Base-by-base conservation (phyloP, 2,329 filamentous ascomycete species). In the Colletotrichum tropicale region DNA sequence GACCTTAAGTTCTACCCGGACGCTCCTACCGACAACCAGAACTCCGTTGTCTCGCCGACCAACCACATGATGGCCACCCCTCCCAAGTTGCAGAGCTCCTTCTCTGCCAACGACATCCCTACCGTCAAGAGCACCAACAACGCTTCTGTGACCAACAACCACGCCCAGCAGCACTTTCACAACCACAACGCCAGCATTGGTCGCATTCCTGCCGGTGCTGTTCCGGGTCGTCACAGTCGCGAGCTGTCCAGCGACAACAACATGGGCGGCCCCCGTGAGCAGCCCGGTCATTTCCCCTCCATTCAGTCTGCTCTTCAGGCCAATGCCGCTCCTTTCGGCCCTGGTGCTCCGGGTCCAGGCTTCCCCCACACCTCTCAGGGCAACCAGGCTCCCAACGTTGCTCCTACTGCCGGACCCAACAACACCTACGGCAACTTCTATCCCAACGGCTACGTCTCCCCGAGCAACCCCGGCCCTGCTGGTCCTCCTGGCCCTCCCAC, bases 21-120 rank as follows among this genome's bases (percentile, higher is more conserved):
- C 60, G 85, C 81, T 77, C 79, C 84, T 5, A 79, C 83, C 21
- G 88, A 89, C 64, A 78, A 81, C 13, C 77, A 84, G 30, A 81
- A 81, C 55, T 79, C 80, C 52, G 81, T 86, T 65, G 86, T 89
- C 77, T 84, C 89, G 32, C 84, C 90, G 18, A 83, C 85, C 30
- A 90, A 82, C 73, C 88, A 90, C 75, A 84, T 85, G 75, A 90
- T 94, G 83, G 88, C 91, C 30, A 91, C 91, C 69, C 91, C 94
- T 43, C 92, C 93, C 34, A 95, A 95, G 87, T 85, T 98, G 74
- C 94, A 96, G 85, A 93, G 94, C 60, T 98, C 96, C 0, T 98
- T 95, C 86, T 98, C 97, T 12, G 93, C 95, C 70, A 97, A 94
- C 84, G 96, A 98, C 81, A 89, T 98, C 24, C 94, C 96, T 6